phyloP scores from a whole-genome alignment of 352 stramenopile genomes.

The Achlya hypogyna region DNA sequence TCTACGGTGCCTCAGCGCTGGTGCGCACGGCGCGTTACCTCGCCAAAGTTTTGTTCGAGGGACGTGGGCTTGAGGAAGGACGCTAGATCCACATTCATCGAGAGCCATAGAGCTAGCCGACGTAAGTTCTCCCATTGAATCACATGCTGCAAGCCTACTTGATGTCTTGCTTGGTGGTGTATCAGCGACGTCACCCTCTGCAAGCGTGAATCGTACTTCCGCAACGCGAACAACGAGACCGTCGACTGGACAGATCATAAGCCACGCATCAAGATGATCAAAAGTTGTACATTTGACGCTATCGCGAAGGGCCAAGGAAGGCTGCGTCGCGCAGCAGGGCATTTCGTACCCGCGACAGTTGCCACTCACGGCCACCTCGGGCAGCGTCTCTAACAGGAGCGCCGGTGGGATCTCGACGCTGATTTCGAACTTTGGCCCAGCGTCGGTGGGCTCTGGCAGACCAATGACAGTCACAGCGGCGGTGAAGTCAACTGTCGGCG shows the following conservation, averaged over 20 bases:
- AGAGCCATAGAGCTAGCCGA: constrained; percentile 2
- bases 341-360: not conserved
- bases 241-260: not conserved
- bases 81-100: constrained; percentile 6
- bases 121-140: not conserved
- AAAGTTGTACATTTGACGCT: constrained; percentile 14
- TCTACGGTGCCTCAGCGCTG: not conserved
- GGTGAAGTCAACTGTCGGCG: not conserved
- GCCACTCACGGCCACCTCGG: not conserved
- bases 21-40: not conserved
- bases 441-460: not conserved
- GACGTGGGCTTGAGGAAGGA: constrained; percentile 7
- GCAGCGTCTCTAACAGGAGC: not conserved
- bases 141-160: not conserved
- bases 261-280: not conserved
- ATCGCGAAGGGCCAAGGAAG: not conserved
- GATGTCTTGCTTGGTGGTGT: not conserved
- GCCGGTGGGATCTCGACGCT: constrained; percentile 4
- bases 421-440: not conserved
- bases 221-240: not conserved
- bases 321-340: not conserved
- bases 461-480: not conserved
- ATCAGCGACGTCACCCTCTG: not conserved
- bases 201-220: not conserved
- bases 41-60: constrained; percentile 6